phyloP scores from a whole-genome alignment of 352 stramenopile genomes.

The Globisporangium iwayamae region DNA sequence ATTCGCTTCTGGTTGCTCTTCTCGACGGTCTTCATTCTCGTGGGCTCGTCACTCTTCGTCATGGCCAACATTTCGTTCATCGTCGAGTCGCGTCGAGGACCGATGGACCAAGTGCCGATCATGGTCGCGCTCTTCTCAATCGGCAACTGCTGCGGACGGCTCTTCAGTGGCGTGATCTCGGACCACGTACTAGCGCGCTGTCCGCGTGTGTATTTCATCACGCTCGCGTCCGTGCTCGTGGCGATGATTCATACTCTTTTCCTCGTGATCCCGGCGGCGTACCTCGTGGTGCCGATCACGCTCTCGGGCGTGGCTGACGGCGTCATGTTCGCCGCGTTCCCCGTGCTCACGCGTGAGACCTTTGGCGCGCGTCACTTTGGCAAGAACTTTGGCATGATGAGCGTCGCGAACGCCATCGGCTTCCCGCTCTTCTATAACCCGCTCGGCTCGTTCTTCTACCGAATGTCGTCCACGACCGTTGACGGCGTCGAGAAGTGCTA shows the following conservation, averaged over 20 bases:
- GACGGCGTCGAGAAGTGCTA: constrained; percentile 54
- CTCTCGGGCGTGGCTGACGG: constrained; percentile 59
- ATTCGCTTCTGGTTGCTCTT: constrained; percentile 70
- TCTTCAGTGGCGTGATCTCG: constrained; percentile 54
- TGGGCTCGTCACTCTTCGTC: constrained; percentile 70
- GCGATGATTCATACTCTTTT: constrained; percentile 58
- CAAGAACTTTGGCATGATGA: constrained; percentile 79
- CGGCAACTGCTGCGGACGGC: constrained; percentile 53
- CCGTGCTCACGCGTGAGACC: constrained; percentile 64
- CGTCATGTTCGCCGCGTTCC: constrained; percentile 72
- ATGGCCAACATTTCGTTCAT: constrained; percentile 84
- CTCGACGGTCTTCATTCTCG: constrained; percentile 62
- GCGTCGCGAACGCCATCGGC: constrained; percentile 62
- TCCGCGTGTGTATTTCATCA: constrained; percentile 63
- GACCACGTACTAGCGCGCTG: constrained; percentile 47
- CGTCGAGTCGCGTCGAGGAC: constrained; percentile 49
- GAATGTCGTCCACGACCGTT: constrained; percentile 25
- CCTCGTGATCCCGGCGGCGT: constrained; percentile 36
- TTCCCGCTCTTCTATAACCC: constrained; percentile 76
- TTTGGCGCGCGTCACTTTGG: constrained; percentile 70
- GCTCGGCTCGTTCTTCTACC: constrained; percentile 61
- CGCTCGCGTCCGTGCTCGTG: constrained; percentile 49
- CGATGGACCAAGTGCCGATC: constrained; percentile 45
- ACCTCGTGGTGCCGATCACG: constrained; percentile 52
- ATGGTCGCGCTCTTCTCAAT: constrained; percentile 75